Evolutionary conservation across 2,329 filamentous ascomycete genomes (phyloP).

Genomic region (Emmonsiellopsis sp.): DNA sequence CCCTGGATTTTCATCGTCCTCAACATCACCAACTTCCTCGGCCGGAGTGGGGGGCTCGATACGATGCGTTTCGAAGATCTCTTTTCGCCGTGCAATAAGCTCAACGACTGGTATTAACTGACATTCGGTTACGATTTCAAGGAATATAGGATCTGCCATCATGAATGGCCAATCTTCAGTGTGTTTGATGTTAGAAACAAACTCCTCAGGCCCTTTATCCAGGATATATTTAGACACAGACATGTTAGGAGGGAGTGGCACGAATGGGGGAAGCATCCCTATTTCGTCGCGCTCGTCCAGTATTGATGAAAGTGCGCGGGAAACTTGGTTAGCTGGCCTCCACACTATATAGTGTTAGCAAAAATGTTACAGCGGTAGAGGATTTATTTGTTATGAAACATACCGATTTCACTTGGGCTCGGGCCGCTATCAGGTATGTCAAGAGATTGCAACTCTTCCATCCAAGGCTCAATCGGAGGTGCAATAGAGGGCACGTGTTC

Average conservation of each 20-base stretch:
- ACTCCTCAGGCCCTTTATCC: constrained; percentile 34
- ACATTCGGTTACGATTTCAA: constrained; percentile 34
- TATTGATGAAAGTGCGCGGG: constrained; percentile 19
- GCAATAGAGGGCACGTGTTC: constrained; percentile 7
- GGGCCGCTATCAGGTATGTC: constrained; percentile 8
- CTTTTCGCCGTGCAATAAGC: constrained; percentile 30
- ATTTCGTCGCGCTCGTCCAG: constrained; percentile 20
- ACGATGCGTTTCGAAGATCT: constrained; percentile 19
- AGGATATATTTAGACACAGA: constrained; percentile 44
- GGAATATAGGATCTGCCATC: constrained; percentile 43
- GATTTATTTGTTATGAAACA: neutral
- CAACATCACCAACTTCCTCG: constrained; percentile 7
- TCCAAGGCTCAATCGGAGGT: constrained; percentile 12
- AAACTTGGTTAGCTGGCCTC: constrained; percentile 15
- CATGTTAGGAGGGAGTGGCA: constrained; percentile 24
- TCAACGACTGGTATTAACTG: constrained; percentile 35
- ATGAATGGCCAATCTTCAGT: constrained; percentile 43
- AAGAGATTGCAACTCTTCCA: constrained; percentile 11
- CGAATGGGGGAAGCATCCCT: constrained; percentile 13
- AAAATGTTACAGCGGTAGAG: neutral
- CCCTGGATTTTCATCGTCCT: neutral
- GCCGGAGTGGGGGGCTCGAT: constrained; percentile 16
- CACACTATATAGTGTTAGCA: constrained; percentile 14
- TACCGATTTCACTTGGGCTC: constrained; percentile 11
- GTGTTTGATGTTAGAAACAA: constrained; percentile 39